Percentiles rank a stretch among this genome's conserved stretches.
phyloP scores from a whole-genome alignment of 257 asterid species.

The Solanum stenotomum region DNA sequence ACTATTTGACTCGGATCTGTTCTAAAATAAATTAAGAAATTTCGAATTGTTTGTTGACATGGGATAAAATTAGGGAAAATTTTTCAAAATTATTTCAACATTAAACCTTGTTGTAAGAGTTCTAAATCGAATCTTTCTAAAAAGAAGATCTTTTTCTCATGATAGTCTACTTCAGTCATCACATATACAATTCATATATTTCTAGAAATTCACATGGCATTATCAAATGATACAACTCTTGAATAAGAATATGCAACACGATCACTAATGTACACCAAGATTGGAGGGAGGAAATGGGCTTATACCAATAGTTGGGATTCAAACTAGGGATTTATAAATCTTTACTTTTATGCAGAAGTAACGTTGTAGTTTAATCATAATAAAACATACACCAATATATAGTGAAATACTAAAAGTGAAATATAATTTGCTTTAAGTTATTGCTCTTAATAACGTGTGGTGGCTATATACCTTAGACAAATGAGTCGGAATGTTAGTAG shows the following conservation, averaged over 20 bases:
- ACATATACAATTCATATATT: not conserved
- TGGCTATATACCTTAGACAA: not conserved
- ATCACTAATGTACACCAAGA: not conserved
- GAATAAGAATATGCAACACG: not conserved
- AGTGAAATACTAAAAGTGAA: accelerated
- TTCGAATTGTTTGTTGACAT: too few relatives aligned
- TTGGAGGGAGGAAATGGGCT: not conserved
- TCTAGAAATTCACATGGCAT: not conserved
- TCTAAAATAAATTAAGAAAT: not conserved
- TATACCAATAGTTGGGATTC: not conserved
- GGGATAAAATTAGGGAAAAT: not conserved
- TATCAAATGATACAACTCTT: not conserved
- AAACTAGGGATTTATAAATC: not conserved
- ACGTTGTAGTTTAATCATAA: not conserved
- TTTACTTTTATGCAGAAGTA: not conserved
- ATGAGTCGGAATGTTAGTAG: not conserved
- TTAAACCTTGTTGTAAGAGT: not conserved
- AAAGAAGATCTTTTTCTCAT: not conserved
- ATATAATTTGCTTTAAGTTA: not conserved
- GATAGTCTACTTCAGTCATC: not conserved
- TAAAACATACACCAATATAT: not conserved
- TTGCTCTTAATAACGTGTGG: not conserved
- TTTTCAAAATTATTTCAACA: not conserved
- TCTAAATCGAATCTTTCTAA: too few relatives aligned
- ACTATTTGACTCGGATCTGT: not conserved